These are phyloP conservation scores for Nannochloris sp. DNA, from an alignment of 139 green algal genomes.

Conservation along the genomic window DNA sequence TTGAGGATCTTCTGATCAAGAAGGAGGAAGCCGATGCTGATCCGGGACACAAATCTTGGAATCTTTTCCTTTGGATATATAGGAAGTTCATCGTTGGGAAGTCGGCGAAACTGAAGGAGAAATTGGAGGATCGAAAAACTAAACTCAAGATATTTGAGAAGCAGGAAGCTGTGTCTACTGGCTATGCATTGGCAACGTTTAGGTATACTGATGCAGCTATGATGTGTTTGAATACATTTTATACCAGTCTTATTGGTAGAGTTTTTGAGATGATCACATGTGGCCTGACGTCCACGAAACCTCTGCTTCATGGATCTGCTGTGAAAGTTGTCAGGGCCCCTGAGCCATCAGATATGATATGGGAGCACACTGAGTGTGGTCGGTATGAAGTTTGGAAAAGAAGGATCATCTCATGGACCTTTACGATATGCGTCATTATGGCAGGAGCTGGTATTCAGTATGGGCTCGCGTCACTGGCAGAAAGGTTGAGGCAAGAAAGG, in stretches of 20 bases:
- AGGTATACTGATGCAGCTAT: constrained; percentile 36
- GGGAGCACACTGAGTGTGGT: constrained; percentile 30
- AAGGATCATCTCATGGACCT: constrained; percentile 13
- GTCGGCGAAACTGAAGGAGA: constrained; percentile 1
- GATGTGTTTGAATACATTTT: constrained; percentile 32
- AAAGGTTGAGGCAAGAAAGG: constrained; percentile 12
- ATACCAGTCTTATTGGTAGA: not conserved
- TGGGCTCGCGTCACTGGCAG: constrained; percentile 19
- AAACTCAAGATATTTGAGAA: constrained; percentile 31
- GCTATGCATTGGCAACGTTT: constrained; percentile 40
- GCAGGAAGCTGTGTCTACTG: constrained; percentile 27
- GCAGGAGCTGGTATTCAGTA: constrained; percentile 34
- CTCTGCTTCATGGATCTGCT: constrained; percentile 7
- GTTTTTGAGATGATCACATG: constrained; percentile 14
- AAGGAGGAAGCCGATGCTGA: constrained; percentile 16
- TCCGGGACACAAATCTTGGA: constrained; percentile 8
- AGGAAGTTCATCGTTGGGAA: constrained; percentile 12
- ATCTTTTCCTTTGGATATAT: constrained; percentile 19
- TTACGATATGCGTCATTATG: constrained; percentile 26
- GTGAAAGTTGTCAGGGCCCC: constrained; percentile 29
- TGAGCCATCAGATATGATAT: constrained; percentile 44
- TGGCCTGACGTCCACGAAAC: constrained; percentile 15
- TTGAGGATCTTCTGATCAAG: constrained; percentile 13
- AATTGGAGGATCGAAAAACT: constrained; percentile 3
- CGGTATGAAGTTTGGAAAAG: constrained; percentile 2